Evolutionary conservation across 2,329 filamentous ascomycete genomes (phyloP).

Genomic region (Xylaria sp.): DNA sequence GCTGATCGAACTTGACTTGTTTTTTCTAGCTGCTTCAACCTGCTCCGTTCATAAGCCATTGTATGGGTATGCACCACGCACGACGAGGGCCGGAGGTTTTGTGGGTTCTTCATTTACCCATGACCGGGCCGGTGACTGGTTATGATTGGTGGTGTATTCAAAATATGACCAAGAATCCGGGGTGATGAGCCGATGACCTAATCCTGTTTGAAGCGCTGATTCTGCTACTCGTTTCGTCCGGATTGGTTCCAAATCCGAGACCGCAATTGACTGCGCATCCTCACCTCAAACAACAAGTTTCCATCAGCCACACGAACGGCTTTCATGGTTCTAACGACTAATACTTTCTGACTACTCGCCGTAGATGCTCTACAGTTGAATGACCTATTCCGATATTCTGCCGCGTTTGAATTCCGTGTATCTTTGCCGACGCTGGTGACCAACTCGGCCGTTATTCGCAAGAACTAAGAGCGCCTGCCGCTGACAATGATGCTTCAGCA

Average conservation of each 20-base stretch:
- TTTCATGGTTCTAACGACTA: not conserved
- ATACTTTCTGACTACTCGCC: constrained; percentile 16
- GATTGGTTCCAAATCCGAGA: not conserved
- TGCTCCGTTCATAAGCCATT: not conserved
- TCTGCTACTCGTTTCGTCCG: not conserved
- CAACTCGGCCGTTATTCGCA: not conserved
- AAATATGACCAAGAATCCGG: constrained; percentile 14
- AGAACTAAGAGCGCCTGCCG: not conserved
- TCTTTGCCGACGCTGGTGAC: constrained; percentile 12
- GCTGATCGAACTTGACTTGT: not conserved
- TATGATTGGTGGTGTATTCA: constrained; percentile 22
- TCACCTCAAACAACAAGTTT: not conserved
- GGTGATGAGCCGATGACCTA: constrained; percentile 3
- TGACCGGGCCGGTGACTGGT: constrained; percentile 12
- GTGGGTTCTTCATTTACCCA: constrained; percentile 10
- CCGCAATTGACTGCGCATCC: constrained; percentile 16
- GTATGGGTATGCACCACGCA: not conserved
- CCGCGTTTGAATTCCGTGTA: constrained; percentile 1
- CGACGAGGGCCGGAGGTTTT: constrained; percentile 10
- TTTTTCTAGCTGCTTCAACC: not conserved
- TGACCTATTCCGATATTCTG: constrained; percentile 12
- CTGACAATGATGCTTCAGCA: not conserved
- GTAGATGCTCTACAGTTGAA: not conserved
- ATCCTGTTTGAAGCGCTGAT: constrained; percentile 3
- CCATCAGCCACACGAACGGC: not conserved